A percentile compares a stretch with the other conserved stretches of the same genome.
Conservation (phyloP, 2,329 filamentous ascomycete genomes). For the Monosporascus sp. region DNA sequence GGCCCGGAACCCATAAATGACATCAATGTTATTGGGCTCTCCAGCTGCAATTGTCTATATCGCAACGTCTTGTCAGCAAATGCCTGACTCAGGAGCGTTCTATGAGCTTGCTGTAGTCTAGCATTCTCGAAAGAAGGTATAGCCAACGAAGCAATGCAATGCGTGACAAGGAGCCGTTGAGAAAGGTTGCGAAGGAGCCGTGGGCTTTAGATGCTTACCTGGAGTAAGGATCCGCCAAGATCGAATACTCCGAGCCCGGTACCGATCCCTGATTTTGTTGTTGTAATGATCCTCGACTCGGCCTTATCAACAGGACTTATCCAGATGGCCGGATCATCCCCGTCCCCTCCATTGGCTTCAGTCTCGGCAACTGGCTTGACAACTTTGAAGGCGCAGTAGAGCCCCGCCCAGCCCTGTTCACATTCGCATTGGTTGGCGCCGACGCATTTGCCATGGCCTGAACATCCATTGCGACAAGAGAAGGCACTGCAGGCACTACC, state of each 20-base stretch:
- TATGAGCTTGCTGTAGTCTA: too few species aligned
- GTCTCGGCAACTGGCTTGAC: constrained; percentile 38
- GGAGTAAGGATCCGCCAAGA: constrained; percentile 40
- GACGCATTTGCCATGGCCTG: constrained; percentile 34
- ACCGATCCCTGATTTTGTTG: constrained; percentile 44
- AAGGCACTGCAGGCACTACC: constrained; percentile 30
- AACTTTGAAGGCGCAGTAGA: constrained; percentile 40
- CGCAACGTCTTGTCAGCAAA: too few species aligned
- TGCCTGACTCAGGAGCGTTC: too few species aligned
- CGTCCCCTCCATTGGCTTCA: constrained; percentile 37
- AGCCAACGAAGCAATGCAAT: too few species aligned
- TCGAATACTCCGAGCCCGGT: constrained; percentile 46
- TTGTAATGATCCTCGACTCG: constrained; percentile 45
- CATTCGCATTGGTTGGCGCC: constrained; percentile 38
- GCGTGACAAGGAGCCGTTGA: too few species aligned
- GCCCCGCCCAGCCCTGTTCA: constrained; percentile 36
- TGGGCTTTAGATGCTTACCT: constrained; percentile 13
- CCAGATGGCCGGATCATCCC: constrained; percentile 45
- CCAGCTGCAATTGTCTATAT: constrained; percentile 31
- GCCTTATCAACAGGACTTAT: constrained; percentile 35
- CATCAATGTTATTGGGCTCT: constrained; percentile 50
- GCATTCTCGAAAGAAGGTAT: too few species aligned
- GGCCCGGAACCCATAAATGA: constrained; percentile 44
- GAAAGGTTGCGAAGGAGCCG: too few species aligned
- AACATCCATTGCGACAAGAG: constrained; percentile 36